A percentile compares a stretch with the other conserved stretches of the same genome.
Conservation (phyloP, 2,329 filamentous ascomycete species). For the Fusarium globosum region DNA sequence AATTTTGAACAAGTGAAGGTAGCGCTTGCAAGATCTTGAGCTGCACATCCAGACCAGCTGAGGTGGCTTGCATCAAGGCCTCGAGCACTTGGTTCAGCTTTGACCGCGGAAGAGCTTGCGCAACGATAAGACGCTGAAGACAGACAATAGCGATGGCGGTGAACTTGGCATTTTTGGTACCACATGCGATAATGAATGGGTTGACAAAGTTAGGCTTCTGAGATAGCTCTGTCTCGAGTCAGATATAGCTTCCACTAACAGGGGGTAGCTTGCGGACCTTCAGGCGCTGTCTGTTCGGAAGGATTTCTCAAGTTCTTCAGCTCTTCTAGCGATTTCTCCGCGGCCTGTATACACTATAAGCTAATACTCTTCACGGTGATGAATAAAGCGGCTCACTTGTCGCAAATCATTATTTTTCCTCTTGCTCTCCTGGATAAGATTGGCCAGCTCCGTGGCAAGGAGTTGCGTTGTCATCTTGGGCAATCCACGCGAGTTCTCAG, state of each 20-base stretch:
- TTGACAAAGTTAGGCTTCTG: constrained; percentile 87
- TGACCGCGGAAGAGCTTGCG: constrained; percentile 80
- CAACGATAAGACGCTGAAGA: constrained; percentile 87
- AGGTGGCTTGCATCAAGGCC: constrained; percentile 86
- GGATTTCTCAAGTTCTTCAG: constrained; percentile 67
- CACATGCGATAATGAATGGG: constrained; percentile 93
- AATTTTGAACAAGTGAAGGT: constrained; percentile 90
- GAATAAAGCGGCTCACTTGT: constrained; percentile 66
- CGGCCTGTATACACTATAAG: constrained; percentile 67
- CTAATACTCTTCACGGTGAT: neutral
- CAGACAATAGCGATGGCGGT: constrained; percentile 88
- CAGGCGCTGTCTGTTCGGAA: constrained; percentile 53
- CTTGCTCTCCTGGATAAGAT: constrained; percentile 95
- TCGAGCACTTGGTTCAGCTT: constrained; percentile 88
- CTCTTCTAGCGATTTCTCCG: constrained; percentile 92
- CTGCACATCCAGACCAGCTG: constrained; percentile 86
- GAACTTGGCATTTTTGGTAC: constrained; percentile 89
- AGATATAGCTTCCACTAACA: constrained; percentile 30
- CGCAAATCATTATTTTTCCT: constrained; percentile 91
- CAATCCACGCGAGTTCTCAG: constrained; percentile 33
- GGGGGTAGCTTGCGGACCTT: constrained; percentile 45
- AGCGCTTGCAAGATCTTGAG: constrained; percentile 95
- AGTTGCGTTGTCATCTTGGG: constrained; percentile 89
- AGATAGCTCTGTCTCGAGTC: constrained; percentile 74
- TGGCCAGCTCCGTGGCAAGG: constrained; percentile 86